Base-by-base conservation (phyloP, 2,329 filamentous ascomycete genomes). In the Stagonosporopsis cucurbitacearum region DNA sequence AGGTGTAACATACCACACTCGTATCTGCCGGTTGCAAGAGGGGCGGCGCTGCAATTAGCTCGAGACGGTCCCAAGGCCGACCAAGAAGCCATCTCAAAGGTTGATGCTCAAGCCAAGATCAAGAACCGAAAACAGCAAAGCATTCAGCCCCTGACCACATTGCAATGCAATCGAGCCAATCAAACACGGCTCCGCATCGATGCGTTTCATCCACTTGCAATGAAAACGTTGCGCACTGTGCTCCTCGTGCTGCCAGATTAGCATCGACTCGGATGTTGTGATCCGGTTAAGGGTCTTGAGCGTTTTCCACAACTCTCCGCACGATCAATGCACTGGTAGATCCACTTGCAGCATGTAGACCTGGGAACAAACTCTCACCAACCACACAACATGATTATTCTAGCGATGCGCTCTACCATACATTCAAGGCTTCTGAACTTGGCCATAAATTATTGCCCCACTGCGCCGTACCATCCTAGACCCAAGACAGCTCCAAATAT, bases 401-500 rank as follows among this genome's bases (percentile, higher is more conserved):
- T n/a, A 13, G 41, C 12, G 17, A 35, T 22, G 5, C 12, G 2
- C 8, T 25, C 26, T 40, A 40, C 6, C 12, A 33, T 12, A 23
- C n/a, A 30, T 11, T 30, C 26, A n/a, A 39, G 22, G 8, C 19
- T n/a, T 22, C 19, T 23, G 17, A 22, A 44, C 28, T 22, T 23
- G 7, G 11, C 17, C 19, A 30, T 12, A 30, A 20, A 32, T 60
- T 50, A 68, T 12, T 55, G 57, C 4, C 67, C 66, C 23, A 75
- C 74, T 50, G 69, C 71, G n/a, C 70, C 76, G 64, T 71, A 79
- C 76, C 77, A 78, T 1, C 68, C 62, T 43, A 79, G 39, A 0
- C 78, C 77, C 55, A 78, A 57, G 2, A 74, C 63, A 6, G 72
- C 76, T 2, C 78, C 77, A 9, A 76, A 50, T 6, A 78, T 17